phyloP scores from a whole-genome alignment of 1,284 basidiomycete species.

The Exobasidium rhododendri region DNA sequence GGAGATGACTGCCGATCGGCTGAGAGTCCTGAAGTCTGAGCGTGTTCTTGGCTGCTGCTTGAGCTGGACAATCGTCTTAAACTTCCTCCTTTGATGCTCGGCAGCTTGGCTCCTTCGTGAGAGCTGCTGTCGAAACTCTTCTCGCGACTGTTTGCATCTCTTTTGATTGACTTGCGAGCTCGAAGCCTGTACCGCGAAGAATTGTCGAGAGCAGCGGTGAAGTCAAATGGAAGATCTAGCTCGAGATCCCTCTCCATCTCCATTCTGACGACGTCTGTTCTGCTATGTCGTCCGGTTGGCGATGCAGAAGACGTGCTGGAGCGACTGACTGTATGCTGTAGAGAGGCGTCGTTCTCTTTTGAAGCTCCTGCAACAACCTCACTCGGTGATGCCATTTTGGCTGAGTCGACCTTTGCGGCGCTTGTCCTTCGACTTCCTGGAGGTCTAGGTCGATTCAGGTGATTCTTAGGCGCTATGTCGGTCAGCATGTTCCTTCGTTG shows the following conservation, averaged over 20 bases:
- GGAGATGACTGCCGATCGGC: background rate
- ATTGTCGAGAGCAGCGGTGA: constrained; percentile 11
- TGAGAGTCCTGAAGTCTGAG: background rate
- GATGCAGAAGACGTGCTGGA: background rate
- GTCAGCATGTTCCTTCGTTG: no score
- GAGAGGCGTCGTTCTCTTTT: background rate
- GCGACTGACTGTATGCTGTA: background rate
- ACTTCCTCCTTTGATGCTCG: background rate
- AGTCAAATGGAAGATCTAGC: constrained; percentile 16
- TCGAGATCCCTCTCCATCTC: constrained; percentile 14
- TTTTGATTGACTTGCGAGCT: background rate
- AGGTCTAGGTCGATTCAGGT: background rate
- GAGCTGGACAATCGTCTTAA: background rate
- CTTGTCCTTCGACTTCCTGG: constrained; percentile 1
- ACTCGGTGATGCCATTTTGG: background rate
- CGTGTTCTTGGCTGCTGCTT: background rate
- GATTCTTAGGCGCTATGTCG: background rate
- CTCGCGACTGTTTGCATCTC: background rate
- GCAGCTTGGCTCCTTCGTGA: background rate
- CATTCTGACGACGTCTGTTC: background rate
- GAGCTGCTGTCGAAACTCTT: background rate
- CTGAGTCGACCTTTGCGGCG: background rate
- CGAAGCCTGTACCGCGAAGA: background rate
- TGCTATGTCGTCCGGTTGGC: background rate
- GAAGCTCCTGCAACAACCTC: background rate